Base-by-base conservation (phyloP, 345 rosid genomes). In the Pugionium cornutum region DNA sequence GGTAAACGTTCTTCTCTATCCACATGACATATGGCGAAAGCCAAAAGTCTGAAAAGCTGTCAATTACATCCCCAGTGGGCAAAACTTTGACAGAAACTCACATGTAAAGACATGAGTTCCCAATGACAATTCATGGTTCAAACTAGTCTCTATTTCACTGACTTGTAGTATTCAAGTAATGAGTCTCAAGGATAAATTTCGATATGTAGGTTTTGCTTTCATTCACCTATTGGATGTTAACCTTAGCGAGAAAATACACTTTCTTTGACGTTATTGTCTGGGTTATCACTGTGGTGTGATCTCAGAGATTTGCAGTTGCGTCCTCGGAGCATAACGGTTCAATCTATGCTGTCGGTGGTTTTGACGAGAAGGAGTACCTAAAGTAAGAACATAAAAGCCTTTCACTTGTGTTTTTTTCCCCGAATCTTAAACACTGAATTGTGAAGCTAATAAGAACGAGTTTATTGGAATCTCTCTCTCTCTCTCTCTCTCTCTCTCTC, bases 291-390 rank as follows among this genome's bases (percentile, higher is more conserved):
- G 11, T 31, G 68, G 45, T 72, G 39, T 68, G 81, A 44, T 50
- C 68, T 58, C 81, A 90, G 97, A 80, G 97, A 62, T 84, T 84
- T 75, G 83, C 88, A 37, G 83, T 79, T 77, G 95, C 92, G 37
- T 85, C 92, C 4, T 79, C 64, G 49, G 89, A 86, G 58, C 80
- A 79, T 53, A 80, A 82, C 48, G 84, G 95, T 53, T 74, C 72
- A 30, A 69, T 90, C 18, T 86, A 90, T 76, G 95, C 87, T 34
- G 84, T 76, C 2, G 97, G 97, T 66, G 96, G 97, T 54, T 90
- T 37, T 72, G 81, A 86, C 53, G 81, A 80, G 58, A 64, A n/a
- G 1, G 69, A 59, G 25, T 86, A 86, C 76, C 62, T 88, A 25
- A 80, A 73, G 95, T 86, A 80, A 81, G 90, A 46, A 68, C 72